Evolutionary conservation across 441 rosid species (phyloP).

Genomic region (Lepidium campestre): DNA sequence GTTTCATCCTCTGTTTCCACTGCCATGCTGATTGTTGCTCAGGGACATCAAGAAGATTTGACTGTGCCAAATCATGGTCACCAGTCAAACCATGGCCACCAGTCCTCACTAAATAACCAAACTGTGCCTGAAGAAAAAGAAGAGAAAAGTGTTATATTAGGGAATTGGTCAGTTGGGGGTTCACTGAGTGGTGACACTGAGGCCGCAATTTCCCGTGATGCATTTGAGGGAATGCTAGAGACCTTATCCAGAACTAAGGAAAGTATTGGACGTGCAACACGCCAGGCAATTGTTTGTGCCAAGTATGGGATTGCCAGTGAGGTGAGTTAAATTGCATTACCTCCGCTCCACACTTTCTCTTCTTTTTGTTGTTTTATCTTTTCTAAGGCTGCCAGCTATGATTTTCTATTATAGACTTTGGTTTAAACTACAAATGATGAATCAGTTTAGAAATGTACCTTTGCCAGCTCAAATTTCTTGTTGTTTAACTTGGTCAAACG

Average conservation of each 20-base stretch:
- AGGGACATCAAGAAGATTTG: constrained; percentile 35
- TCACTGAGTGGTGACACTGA: constrained; percentile 91
- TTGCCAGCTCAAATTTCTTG: not conserved
- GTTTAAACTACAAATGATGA: not conserved
- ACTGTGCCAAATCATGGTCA: constrained; percentile 55
- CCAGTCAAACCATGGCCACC: constrained; percentile 48
- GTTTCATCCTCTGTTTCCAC: constrained; percentile 31
- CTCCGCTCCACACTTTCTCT: not conserved
- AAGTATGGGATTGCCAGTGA: constrained; percentile 94
- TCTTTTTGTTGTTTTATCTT: not conserved
- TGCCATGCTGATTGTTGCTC: constrained; percentile 37
- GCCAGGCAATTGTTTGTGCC: constrained; percentile 97
- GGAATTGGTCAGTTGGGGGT: constrained; percentile 52
- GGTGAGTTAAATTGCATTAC: constrained; percentile 39
- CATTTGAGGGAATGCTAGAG: constrained; percentile 99
- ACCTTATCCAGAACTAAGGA: constrained; percentile 97
- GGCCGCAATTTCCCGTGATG: constrained; percentile 96
- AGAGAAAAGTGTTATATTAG: constrained; percentile 73
- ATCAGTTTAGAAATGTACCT: not conserved
- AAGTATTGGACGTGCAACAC: constrained; percentile 98
- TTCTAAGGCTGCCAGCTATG: constrained; percentile 9
- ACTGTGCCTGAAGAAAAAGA: constrained; percentile 58
- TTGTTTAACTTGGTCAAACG: constrained; percentile 1
- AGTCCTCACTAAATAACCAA: constrained; percentile 37
- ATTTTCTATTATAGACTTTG: not conserved